phyloP scores from a whole-genome alignment of 1,139 yeast species.

The Geotrichum cucujoidarum region DNA sequence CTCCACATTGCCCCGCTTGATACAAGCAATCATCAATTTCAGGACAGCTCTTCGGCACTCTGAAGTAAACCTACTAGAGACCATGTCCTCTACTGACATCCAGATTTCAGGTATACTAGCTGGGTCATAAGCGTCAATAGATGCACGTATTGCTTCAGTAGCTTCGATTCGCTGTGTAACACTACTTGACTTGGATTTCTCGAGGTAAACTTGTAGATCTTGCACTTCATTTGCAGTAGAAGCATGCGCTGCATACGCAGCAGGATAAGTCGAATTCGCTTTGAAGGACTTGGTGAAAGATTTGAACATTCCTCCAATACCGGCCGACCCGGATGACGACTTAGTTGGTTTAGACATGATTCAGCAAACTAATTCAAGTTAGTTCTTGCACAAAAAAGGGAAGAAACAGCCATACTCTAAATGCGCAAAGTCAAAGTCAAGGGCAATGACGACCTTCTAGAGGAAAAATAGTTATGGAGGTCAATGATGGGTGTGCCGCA shows the following conservation, averaged over 20 bases:
- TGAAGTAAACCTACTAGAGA: conserved; percentile 41
- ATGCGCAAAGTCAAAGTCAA: too few species aligned
- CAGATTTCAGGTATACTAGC: conserved; percentile 69
- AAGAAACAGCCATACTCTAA: too few species aligned
- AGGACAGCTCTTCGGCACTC: conserved; percentile 52
- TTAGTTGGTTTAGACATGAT: conserved; percentile 2
- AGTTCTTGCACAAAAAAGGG: too few species aligned
- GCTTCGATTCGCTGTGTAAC: conserved; percentile 48
- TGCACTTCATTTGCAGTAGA: conserved; percentile 59
- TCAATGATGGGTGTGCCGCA: too few species aligned
- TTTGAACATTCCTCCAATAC: conserved; percentile 13
- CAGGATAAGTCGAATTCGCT: conserved; percentile 33
- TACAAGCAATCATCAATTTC: conserved; percentile 51
- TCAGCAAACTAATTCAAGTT: not conserved
- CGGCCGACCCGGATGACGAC: conserved; percentile 9
- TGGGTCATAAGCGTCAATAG: conserved; percentile 49
- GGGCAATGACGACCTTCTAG: too few species aligned
- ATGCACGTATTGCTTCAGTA: conserved; percentile 48
- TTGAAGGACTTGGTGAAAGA: conserved; percentile 48
- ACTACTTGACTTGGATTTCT: conserved; percentile 40
- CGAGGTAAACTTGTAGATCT: conserved; percentile 46
- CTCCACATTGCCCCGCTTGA: conserved; percentile 30
- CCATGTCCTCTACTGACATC: conserved; percentile 60
- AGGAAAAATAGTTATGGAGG: too few species aligned
- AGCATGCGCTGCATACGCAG: conserved; percentile 41